Evolutionary conservation across 2,329 filamentous ascomycete genomes (phyloP).

Genomic region (Aulographum hederae): DNA sequence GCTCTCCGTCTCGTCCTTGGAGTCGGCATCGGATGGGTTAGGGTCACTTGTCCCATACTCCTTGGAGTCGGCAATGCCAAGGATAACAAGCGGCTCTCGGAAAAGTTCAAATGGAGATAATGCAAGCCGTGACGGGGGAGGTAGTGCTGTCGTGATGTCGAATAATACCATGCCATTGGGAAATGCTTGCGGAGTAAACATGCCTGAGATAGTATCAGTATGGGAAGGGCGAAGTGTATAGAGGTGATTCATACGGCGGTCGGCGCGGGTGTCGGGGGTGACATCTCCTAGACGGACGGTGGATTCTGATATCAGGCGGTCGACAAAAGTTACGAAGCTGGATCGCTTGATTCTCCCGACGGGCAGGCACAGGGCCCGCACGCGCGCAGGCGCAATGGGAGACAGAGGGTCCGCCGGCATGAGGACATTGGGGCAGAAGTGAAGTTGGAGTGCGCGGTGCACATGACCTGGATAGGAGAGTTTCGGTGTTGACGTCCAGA

Average conservation of each 20-base stretch:
- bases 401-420: slow-evolving; percentile 84
- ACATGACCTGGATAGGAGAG: too few species aligned
- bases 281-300: slow-evolving; percentile 73
- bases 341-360: slow-evolving; percentile 70
- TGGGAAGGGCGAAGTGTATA: neutral
- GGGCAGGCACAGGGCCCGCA: slow-evolving; percentile 74
- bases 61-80: slow-evolving; percentile 68
- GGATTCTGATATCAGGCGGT: slow-evolving; percentile 60
- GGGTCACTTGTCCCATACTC: slow-evolving; percentile 42
- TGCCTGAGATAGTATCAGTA: slow-evolving; percentile 36
- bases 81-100: slow-evolving; percentile 63
- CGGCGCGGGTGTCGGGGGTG: slow-evolving; percentile 65
- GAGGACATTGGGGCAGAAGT: slow-evolving; percentile 25
- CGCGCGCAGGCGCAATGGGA: slow-evolving; percentile 77
- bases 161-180: slow-evolving; percentile 75
- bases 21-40: slow-evolving; percentile 13
- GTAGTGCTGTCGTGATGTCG: slow-evolving; percentile 64
- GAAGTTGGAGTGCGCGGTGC: too few species aligned
- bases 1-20: slow-evolving; percentile 20
- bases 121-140: slow-evolving; percentile 61
- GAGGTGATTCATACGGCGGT: slow-evolving; percentile 49
- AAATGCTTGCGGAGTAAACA: slow-evolving; percentile 84
- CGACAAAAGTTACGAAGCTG: slow-evolving; percentile 61
- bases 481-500: too few species aligned
- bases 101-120: slow-evolving; percentile 82